A percentile compares a stretch with the other conserved stretches of the same genome.
Conservation (phyloP, 345 rosid genomes). For the Rhizophora apiculata region DNA sequence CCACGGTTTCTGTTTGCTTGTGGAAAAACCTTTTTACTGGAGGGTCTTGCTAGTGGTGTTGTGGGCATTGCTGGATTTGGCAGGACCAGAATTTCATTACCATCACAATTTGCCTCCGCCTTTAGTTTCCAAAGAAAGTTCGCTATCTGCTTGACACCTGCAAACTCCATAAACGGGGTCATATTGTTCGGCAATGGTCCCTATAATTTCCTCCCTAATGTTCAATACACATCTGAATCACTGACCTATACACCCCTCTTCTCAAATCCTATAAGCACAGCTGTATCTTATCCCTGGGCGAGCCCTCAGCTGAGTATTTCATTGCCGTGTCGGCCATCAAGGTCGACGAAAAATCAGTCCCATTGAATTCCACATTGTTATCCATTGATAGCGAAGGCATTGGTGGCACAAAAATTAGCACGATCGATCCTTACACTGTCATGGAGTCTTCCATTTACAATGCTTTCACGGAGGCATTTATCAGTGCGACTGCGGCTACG, state of each 20-base stretch:
- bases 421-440: conserved; percentile 64
- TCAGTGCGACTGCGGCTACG: conserved; percentile 28
- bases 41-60: conserved; percentile 20
- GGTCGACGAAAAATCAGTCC: conserved; percentile 14
- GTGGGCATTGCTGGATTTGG: conserved; percentile 37
- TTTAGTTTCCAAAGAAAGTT: conserved; percentile 29
- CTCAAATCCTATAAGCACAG: conserved; percentile 28
- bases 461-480: conserved; percentile 40
- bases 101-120: conserved; percentile 20
- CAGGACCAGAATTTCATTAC: conserved; percentile 13
- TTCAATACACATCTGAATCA: conserved; percentile 16
- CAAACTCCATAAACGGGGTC: conserved; percentile 17
- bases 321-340: conserved; percentile 26
- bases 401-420: conserved; percentile 72
- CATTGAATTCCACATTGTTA: conserved; percentile 15
- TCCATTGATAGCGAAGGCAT: conserved; percentile 20
- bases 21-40: neutral
- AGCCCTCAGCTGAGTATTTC: conserved; percentile 31
- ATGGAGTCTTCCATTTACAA: conserved; percentile 50
- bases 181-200: conserved; percentile 35
- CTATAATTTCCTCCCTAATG: conserved; percentile 23
- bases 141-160: conserved; percentile 42
- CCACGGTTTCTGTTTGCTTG: conserved; percentile 33
- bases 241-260: conserved; percentile 12
- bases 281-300: conserved; percentile 12